phyloP scores from a whole-genome alignment of 768 basidiomycete genomes.

The Postia placenta region DNA sequence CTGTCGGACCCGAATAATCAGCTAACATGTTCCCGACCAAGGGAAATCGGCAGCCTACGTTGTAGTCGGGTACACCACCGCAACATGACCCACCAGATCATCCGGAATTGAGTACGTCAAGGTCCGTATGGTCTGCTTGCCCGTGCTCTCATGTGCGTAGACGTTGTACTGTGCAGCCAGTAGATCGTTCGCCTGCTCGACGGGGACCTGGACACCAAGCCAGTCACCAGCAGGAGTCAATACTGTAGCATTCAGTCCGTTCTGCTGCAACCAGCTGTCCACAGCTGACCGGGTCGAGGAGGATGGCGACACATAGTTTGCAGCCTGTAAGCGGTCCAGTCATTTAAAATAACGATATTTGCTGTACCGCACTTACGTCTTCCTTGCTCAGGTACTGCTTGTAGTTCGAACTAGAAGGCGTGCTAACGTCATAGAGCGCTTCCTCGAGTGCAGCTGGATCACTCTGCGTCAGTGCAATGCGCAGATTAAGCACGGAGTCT shows the following conservation, averaged over 20 bases:
- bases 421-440: conserved; percentile 26
- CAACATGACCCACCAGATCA: conserved; percentile 20
- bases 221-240: conserved; percentile 25
- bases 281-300: conserved; percentile 19
- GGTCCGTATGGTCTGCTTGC: conserved; percentile 22
- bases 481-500: conserved; percentile 23
- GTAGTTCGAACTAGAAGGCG: conserved; percentile 24
- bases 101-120: conserved; percentile 26
- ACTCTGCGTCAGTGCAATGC: conserved; percentile 28
- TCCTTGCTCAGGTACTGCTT: conserved; percentile 28
- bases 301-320: conserved; percentile 14
- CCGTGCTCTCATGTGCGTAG: conserved; percentile 20
- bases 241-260: conserved; percentile 16
- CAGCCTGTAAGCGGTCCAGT: conserved; percentile 3
- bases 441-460: conserved; percentile 27
- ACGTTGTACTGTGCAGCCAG: conserved; percentile 23
- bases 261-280: conserved; percentile 20
- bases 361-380: conserved; percentile 16
- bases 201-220: conserved; percentile 20
- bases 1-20: not conserved
- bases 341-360: not conserved
- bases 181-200: conserved; percentile 24
- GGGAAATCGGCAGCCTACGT: conserved; percentile 13
- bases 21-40: not conserved
- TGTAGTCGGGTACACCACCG: conserved; percentile 26